Percentiles rank a stretch among this genome's conserved stretches.
These are phyloP conservation scores for Lentithecium fluviatile DNA, from an alignment of 495 filamentous ascomycete genomes.

Conservation along the genomic window DNA sequence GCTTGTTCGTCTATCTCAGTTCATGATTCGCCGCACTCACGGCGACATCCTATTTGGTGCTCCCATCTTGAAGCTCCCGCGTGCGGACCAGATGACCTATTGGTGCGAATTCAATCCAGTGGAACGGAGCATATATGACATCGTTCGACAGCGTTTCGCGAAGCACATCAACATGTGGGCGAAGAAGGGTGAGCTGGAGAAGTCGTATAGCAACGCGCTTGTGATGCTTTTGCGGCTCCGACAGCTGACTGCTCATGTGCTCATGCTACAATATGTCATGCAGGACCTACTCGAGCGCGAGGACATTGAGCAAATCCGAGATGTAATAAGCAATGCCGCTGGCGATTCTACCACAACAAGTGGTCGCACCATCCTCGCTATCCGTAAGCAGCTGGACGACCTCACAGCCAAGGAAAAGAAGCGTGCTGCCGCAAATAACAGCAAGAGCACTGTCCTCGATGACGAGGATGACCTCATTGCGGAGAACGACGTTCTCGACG, in stretches of 20 bases:
- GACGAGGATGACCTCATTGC: conserved; percentile 1
- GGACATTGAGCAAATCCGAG: conserved; percentile 43
- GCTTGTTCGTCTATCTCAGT: conserved; percentile 39
- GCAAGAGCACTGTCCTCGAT: not conserved
- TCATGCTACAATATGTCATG: conserved; percentile 51
- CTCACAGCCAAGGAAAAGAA: conserved; percentile 22
- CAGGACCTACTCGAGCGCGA: conserved; percentile 46
- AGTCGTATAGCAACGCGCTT: conserved; percentile 38
- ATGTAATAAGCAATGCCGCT: conserved; percentile 29
- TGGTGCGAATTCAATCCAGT: conserved; percentile 48
- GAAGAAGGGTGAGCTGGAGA: conserved; percentile 30
- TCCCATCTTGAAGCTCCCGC: conserved; percentile 58
- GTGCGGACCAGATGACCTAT: conserved; percentile 40
- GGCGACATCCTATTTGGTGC: conserved; percentile 52
- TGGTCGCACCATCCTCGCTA: conserved; percentile 22
- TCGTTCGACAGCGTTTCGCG: conserved; percentile 44
- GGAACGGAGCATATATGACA: conserved; percentile 53
- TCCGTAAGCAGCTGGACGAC: conserved; percentile 32
- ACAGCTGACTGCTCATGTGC: conserved; percentile 53
- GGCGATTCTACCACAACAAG: not conserved
- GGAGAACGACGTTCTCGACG: not conserved
- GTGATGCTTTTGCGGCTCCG: conserved; percentile 52
- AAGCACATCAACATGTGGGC: conserved; percentile 44
- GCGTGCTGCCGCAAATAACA: not conserved
- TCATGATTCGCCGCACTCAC: conserved; percentile 58